Conservation (phyloP, 768 basidiomycete species). For the Floccularia luteovirens region DNA sequence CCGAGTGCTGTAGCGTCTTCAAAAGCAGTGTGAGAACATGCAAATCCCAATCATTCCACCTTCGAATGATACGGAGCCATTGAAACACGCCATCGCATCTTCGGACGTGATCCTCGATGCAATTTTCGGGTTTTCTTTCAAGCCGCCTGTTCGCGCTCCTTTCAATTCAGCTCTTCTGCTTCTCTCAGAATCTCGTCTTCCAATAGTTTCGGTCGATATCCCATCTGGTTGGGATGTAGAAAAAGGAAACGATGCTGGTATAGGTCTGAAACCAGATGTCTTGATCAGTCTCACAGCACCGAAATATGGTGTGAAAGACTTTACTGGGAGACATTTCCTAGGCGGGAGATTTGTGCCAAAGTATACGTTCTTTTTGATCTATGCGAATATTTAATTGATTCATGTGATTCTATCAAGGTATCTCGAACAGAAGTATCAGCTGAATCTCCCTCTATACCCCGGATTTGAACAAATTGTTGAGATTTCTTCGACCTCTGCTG, state of each 20-base stretch:
- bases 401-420: constrained; percentile 30
- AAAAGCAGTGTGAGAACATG: constrained; percentile 86
- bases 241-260: constrained; percentile 48
- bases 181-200: constrained; percentile 54
- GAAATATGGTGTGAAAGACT: constrained; percentile 76
- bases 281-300: constrained; percentile 92
- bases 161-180: constrained; percentile 74
- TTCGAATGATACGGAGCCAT: constrained; percentile 33
- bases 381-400: neutral
- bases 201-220: constrained; percentile 93
- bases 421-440: constrained; percentile 63
- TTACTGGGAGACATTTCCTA: constrained; percentile 82
- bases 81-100: constrained; percentile 41
- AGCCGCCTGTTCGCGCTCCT: constrained; percentile 81
- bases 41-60: constrained; percentile 64
- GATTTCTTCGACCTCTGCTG: no score
- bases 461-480: constrained; percentile 84
- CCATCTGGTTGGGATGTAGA: constrained; percentile 98
- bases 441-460: constrained; percentile 80
- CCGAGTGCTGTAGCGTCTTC: constrained; percentile 49
- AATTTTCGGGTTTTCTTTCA: constrained; percentile 97
- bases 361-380: constrained; percentile 34
- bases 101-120: constrained; percentile 89
- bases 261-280: constrained; percentile 67
- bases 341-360: constrained; percentile 91